Base-by-base conservation (phyloP, 352 stramenopile genomes). In the Halophytophthora polymorphica region DNA sequence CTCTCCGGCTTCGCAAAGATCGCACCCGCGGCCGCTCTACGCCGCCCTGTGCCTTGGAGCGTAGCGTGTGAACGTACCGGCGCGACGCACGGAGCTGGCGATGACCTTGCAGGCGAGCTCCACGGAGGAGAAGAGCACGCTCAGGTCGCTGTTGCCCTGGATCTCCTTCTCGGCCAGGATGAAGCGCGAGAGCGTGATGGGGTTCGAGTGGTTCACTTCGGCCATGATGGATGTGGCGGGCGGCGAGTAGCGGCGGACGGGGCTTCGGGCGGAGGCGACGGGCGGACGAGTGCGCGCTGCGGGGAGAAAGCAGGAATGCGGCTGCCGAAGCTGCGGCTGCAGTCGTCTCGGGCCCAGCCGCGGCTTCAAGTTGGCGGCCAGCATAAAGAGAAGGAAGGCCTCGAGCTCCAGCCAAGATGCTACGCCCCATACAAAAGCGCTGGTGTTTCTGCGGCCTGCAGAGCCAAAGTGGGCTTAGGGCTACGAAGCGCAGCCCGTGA, bases 21-120 rank as follows among this genome's bases (percentile, higher is more conserved):
- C 25, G 4, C 4, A 31, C 25, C 25, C 4, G 25, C 4, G 8
- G 8, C 25, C 25, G 25, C 25, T 8, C 25, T 8, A 31, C 25
- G 25, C 25, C 4, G 25, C 8, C 25, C 8, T 8, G 25, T 31
- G 25, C 25, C 25, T 31, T 10, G 25, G 25, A 31, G 4, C 4
- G 25, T 8, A 31, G 25, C 25, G 25, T 31, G 25, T 8, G n/a
- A 17, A 22, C 45, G 57, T 73, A 64, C 96, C 95, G 6, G 96
- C 97, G 66, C 97, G 96, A 64, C 97, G 88, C 45, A 99, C 96
- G 25, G 97, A 90, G 38, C 93, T 97, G 41, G 96, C 91, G 62
- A 99, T 98, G 44, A 98, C 82, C 69, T 99, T 99, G 77, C 96
- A 98, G 2, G 93, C 96, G 42, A 98, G 79, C 52, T 94, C 90